Percentiles rank a stretch among this genome's conserved stretches.
phyloP scores from a whole-genome alignment of 345 rosid species.

The Cardiospermum halicacabum region DNA sequence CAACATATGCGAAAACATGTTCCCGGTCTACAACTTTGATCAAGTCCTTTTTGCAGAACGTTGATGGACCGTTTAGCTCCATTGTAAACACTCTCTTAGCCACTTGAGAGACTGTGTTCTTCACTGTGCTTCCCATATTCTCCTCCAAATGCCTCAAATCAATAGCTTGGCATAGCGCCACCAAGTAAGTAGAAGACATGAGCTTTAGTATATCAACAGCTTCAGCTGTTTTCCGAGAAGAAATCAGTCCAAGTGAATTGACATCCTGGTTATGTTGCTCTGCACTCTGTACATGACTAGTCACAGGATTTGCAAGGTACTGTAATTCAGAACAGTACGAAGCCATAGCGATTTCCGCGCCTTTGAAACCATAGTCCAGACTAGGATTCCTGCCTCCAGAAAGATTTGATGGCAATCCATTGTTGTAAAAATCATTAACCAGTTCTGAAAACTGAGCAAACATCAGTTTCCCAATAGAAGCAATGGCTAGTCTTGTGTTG shows the following conservation, averaged over 20 bases:
- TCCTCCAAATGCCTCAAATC: conserved; percentile 42
- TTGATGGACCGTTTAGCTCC: conserved; percentile 26
- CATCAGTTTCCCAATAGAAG: conserved; percentile 63
- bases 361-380: conserved; percentile 42
- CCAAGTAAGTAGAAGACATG: conserved; percentile 42
- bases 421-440: conserved; percentile 41
- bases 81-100: conserved; percentile 25
- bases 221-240: conserved; percentile 39
- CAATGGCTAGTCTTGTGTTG: conserved; percentile 55
- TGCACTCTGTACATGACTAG: conserved; percentile 62
- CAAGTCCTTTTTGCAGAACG: conserved; percentile 41
- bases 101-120: conserved; percentile 26
- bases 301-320: conserved; percentile 59
- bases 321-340: conserved; percentile 64
- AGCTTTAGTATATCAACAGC: conserved; percentile 55
- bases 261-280: conserved; percentile 74
- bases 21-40: conserved; percentile 27
- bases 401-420: conserved; percentile 48
- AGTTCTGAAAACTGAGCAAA: conserved; percentile 52
- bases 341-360: conserved; percentile 44
- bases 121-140: conserved; percentile 30
- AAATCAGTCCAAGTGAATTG: conserved; percentile 51
- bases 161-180: conserved; percentile 42
- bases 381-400: conserved; percentile 40
- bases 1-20: conserved; percentile 29